Evolutionary conservation across 371 early-diverging fungal genomes (phyloP), one percentile per base, ranked within the genome.

Genomic region (Rhizomucor pusillus): DNA sequence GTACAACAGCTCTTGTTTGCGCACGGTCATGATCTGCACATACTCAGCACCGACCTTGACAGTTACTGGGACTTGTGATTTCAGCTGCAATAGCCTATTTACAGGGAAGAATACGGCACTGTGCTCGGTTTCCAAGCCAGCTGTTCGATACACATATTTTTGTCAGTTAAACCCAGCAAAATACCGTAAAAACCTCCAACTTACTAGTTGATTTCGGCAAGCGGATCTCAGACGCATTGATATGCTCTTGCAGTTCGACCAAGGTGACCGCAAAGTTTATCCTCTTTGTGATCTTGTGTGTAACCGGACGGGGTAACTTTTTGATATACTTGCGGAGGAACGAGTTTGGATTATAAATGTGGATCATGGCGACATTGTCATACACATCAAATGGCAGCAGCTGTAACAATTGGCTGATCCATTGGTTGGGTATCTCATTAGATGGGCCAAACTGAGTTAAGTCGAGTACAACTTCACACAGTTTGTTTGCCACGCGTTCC

Each of bases 401-500:
- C 50, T 89, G 90, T 34, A 86, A 53, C 37, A 95, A 75, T 63
- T 88, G 89, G 36, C 68, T 75, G 37, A 92, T 67, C 82, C 90
- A 90, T 61, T 89, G 87, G 22, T 67, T 65, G 35, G 88, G 88
- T 34, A 92, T 83, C 72, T 95, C 94, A 61, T 94, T 93, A 1
- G 83, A 76, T 4, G 71, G 72, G n/a, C 85, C 82, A 66, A 92
- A 93, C 63, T 87, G 84, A 7, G 93, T 91, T 44, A 87, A 63
- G 66, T 95, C 96, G 36, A 95, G 65, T 4, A 94, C 80, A 14
- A 95, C 43, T 50, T 95, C 95, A 59, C 81, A 90, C 11, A 82
- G 74, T 52, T 83, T 83, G 51, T 65, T 72, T 0, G 77, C 68
- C 12, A 74, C 76, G 11, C 85, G 72, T 56, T 86, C 83, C 54